A percentile compares a stretch with the other conserved stretches of the same genome.
Evolutionary conservation across 768 basidiomycete species (phyloP).

Genomic region (Macrolepiota albuminosa): DNA sequence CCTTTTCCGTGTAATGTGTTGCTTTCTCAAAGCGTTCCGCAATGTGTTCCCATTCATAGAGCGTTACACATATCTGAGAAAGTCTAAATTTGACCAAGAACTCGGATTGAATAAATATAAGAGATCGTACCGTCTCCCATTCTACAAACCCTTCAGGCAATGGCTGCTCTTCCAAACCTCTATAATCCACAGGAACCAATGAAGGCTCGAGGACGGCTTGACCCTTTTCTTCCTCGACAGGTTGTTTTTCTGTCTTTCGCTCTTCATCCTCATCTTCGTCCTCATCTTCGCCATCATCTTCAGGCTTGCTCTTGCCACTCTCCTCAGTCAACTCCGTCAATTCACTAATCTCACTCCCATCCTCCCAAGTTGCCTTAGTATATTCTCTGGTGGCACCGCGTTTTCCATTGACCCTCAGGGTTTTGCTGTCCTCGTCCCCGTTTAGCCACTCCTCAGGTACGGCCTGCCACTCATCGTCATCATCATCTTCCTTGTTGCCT

Average conservation of each 20-base stretch:
- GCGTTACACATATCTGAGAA: constrained; percentile 71
- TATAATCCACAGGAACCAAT: constrained; percentile 5
- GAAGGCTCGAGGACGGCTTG: not conserved
- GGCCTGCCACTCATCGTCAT: constrained; percentile 73
- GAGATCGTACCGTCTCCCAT: constrained; percentile 78
- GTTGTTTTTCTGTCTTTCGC: constrained; percentile 7
- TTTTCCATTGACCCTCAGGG: constrained; percentile 5
- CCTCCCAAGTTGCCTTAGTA: constrained; percentile 55
- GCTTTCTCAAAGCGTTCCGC: constrained; percentile 71
- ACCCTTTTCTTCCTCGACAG: constrained; percentile 11
- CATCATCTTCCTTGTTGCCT: constrained; percentile 48
- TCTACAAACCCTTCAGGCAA: constrained; percentile 62
- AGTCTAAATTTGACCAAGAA: not conserved
- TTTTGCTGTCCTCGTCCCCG: constrained; percentile 8
- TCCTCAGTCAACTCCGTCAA: constrained; percentile 70
- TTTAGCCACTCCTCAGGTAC: constrained; percentile 75
- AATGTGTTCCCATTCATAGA: constrained; percentile 82
- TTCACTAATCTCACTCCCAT: constrained; percentile 66
- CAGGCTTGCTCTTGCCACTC: constrained; percentile 9
- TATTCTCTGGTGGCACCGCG: constrained; percentile 8
- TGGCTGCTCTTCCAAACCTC: constrained; percentile 17
- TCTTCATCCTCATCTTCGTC: constrained; percentile 5
- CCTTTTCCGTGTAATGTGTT: constrained; percentile 76
- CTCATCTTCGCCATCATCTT: constrained; percentile 12
- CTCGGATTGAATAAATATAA: not conserved